Conservation (phyloP, 495 filamentous ascomycete species). For the Podospora pseudoanserina region DNA sequence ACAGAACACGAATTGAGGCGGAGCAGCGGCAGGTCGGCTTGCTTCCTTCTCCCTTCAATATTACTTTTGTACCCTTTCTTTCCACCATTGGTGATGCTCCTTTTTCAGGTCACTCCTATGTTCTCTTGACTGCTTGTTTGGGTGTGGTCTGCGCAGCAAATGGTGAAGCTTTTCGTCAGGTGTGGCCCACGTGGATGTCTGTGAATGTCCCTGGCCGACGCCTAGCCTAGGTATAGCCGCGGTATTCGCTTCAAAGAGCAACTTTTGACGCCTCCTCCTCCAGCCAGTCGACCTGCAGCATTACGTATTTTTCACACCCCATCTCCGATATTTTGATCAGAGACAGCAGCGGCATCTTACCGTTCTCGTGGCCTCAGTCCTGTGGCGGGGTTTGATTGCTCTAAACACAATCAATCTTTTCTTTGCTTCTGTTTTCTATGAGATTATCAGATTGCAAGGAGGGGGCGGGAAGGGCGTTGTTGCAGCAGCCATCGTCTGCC, state of each 20-base stretch:
- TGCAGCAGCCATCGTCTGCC: not conserved
- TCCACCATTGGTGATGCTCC: not conserved
- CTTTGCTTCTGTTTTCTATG: not conserved
- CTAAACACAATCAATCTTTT: not conserved
- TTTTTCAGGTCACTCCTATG: not conserved
- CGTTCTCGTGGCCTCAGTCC: not conserved
- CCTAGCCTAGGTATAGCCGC: not conserved
- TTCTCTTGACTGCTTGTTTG: not conserved
- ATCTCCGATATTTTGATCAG: not conserved
- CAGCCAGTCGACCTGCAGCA: not conserved
- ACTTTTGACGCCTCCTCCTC: not conserved
- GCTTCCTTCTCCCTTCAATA: not conserved
- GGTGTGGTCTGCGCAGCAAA: not conserved
- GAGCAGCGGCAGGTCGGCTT: constrained; percentile 5
- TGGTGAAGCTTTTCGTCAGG: not conserved
- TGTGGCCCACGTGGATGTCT: not conserved
- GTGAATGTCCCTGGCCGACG: not conserved
- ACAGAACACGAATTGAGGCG: constrained; percentile 15
- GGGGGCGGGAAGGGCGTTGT: constrained; percentile 11
- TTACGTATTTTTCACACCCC: not conserved
- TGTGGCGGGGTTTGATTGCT: constrained; percentile 2
- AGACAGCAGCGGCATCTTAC: not conserved
- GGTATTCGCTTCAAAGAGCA: not conserved
- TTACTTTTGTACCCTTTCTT: not conserved
- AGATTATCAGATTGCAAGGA: constrained; percentile 5